These are phyloP conservation scores for Eucalyptus cladocalyx DNA, from an alignment of 345 rosid species.

Conservation along the genomic window DNA sequence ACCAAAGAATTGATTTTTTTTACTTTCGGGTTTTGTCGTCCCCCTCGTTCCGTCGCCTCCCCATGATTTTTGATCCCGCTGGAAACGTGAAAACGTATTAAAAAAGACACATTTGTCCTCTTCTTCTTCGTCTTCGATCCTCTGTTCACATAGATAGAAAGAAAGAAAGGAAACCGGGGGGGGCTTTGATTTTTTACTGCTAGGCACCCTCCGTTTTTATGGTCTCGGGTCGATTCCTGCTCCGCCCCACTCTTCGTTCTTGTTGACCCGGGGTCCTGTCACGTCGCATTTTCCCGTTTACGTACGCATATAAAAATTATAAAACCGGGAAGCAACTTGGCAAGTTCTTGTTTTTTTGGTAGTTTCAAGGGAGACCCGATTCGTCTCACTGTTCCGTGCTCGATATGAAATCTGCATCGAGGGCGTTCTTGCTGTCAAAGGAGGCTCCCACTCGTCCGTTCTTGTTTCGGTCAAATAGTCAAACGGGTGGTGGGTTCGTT, in stretches of 20 bases:
- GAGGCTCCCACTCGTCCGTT: background rate
- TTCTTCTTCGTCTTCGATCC: background rate
- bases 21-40: background rate
- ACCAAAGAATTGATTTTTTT: background rate
- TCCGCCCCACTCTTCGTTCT: background rate
- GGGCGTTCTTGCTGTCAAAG: background rate
- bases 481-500: background rate
- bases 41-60: background rate
- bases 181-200: background rate
- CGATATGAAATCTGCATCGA: background rate
- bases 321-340: background rate
- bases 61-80: background rate
- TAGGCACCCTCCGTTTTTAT: background rate
- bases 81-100: background rate
- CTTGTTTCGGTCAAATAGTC: background rate
- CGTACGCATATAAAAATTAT: background rate
- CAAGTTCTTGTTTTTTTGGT: background rate
- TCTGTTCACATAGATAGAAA: background rate
- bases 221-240: background rate
- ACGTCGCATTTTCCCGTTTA: background rate
- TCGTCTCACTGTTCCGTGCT: background rate
- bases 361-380: background rate
- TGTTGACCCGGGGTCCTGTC: background rate
- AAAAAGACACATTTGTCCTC: background rate
- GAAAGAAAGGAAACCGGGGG: background rate